Base-by-base conservation (phyloP, 163 green algal genomes). In the Prototheca stagnorum region DNA sequence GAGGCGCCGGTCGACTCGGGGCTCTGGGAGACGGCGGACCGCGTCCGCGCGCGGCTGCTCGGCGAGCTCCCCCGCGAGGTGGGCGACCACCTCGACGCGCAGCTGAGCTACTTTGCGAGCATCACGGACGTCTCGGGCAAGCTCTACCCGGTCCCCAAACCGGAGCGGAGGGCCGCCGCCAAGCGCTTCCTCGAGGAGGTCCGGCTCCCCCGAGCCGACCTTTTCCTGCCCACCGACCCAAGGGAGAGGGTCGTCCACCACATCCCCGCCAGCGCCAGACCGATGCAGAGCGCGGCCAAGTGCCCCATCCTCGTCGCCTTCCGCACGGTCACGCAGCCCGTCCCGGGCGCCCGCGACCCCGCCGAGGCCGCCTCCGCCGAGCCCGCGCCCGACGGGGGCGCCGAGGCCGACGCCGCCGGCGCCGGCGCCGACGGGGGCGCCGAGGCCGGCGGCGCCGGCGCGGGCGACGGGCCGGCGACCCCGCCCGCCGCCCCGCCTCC, bases 291-390 rank as follows among this genome's bases (percentile, higher is more conserved):
- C 2, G 56, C 61, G 15, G 56, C 64, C 24, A 75, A 89, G 66
- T 82, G 92, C 28, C 86, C 86, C 42, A 92, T 95, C 49, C 61
- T 95, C 33, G 75, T 92, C 3, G 68, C 80, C 1, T 95, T 95
- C 56, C 39, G n/a, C n/a, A n/a, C n/a, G n/a, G n/a, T n/a, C n/a
- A n/a, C n/a, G n/a, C n/a, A n/a, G n/a, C n/a, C n/a, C n/a, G n/a
- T n/a, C n/a, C n/a, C 83, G 35, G 84, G 92, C 17, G 61, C 71
- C 49, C 44, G n/a, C 17, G 49, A 54, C 36, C 15, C 6, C 12
- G 29, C 41, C 19, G 35, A 31, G 40, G 35, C 36, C 29, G 35
- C 25, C 39, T 25, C 11, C 28, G 19, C 15, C 21, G 4, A 3
- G n/a, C 3, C 44, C 17, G 23, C 16, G 1, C 26, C 24, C 39